A percentile compares a stretch with the other conserved stretches of the same genome.
Evolutionary conservation across 345 rosid genomes (phyloP).

Genomic region (Aegle marmelos): DNA sequence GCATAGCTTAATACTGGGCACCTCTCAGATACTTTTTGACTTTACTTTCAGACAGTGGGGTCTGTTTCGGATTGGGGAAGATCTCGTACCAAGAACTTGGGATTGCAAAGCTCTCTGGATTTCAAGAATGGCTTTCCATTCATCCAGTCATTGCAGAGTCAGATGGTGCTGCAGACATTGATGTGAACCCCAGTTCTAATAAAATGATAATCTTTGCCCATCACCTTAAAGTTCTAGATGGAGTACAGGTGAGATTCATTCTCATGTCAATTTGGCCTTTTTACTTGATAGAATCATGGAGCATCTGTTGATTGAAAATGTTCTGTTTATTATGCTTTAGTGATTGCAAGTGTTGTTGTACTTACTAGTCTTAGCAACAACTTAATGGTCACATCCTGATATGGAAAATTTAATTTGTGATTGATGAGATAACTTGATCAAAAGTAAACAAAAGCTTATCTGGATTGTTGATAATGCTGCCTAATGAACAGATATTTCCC

Average conservation of each 20-base stretch:
- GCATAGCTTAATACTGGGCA: background rate
- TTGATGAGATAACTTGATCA: background rate
- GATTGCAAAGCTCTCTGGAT: slow-evolving; percentile 80
- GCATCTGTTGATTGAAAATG: background rate
- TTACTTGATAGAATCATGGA: background rate
- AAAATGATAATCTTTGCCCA: slow-evolving; percentile 95
- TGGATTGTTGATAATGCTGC: background rate
- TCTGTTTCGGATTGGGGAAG: slow-evolving; percentile 27
- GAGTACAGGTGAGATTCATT: slow-evolving; percentile 66
- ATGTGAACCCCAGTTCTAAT: slow-evolving; percentile 37
- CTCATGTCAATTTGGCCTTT: background rate
- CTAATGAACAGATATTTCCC: background rate
- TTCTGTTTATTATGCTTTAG: background rate
- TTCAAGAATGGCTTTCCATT: slow-evolving; percentile 82
- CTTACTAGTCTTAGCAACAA: background rate
- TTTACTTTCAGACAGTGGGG: slow-evolving; percentile 41
- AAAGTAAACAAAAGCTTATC: background rate
- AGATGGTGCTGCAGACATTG: slow-evolving; percentile 44
- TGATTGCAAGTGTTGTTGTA: background rate
- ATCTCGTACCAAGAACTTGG: slow-evolving; percentile 90
- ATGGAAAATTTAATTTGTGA: background rate
- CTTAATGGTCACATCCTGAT: background rate
- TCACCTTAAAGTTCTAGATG: slow-evolving; percentile 92
- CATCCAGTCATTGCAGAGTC: slow-evolving; percentile 59
- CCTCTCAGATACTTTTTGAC: slow-evolving; percentile 5